These are phyloP conservation scores for Sphaerulina populicola DNA, from an alignment of 2,329 filamentous ascomycete species.

Conservation along the genomic window DNA sequence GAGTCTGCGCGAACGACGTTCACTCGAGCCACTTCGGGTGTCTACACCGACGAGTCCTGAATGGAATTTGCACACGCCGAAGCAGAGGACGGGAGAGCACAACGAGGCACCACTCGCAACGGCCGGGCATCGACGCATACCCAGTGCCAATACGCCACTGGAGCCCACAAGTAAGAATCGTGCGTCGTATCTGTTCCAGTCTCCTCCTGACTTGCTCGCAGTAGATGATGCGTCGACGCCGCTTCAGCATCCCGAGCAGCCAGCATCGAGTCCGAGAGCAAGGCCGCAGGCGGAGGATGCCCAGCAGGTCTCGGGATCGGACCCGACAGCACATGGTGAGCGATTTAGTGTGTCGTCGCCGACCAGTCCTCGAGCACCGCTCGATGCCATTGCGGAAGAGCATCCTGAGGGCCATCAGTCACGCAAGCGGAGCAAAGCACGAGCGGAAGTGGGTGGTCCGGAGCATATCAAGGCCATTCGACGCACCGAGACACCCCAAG, in stretches of 20 bases:
- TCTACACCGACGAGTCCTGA: constrained; percentile 17
- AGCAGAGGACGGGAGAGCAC: constrained; percentile 14
- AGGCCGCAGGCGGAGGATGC: not conserved
- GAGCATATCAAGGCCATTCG: constrained; percentile 38
- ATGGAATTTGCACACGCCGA: constrained; percentile 17
- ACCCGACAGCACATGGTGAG: constrained; percentile 3
- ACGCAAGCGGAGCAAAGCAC: constrained; percentile 36
- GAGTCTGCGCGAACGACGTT: constrained; percentile 28
- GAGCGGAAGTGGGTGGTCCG: constrained; percentile 37
- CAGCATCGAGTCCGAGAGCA: constrained; percentile 6
- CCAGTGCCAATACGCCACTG: constrained; percentile 31
- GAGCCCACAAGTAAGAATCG: constrained; percentile 41
- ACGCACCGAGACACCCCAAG: constrained; percentile 37
- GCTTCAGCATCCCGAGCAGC: constrained; percentile 3
- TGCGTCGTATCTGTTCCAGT: constrained; percentile 41
- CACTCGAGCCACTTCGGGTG: constrained; percentile 27
- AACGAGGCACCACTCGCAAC: constrained; percentile 6
- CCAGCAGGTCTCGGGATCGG: constrained; percentile 1
- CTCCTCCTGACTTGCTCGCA: constrained; percentile 31
- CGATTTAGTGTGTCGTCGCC: constrained; percentile 19
- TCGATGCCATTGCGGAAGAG: constrained; percentile 41
- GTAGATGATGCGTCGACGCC: constrained; percentile 7
- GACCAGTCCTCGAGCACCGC: constrained; percentile 28
- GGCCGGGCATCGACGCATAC: constrained; percentile 16
- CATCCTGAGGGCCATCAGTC: constrained; percentile 12